Conservation (phyloP, 1,139 yeast genomes). For the Citeromyces hawaiiensis region DNA sequence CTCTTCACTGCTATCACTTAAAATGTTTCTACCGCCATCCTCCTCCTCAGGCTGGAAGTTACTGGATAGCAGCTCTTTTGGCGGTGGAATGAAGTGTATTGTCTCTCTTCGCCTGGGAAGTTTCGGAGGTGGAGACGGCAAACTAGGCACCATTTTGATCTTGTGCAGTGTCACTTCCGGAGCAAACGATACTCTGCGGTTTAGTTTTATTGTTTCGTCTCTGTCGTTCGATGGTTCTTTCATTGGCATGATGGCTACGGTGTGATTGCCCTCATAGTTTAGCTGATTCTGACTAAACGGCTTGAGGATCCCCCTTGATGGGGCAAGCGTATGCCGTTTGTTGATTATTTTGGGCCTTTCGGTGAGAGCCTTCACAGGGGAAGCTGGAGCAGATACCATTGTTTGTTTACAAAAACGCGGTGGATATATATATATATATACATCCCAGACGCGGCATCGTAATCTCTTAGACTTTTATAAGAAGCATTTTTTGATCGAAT, state of each 20-base stretch:
- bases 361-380: neutral
- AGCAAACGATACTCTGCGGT: conserved; percentile 57
- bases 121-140: conserved; percentile 10
- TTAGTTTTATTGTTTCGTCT: conserved; percentile 6
- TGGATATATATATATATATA: too few species aligned
- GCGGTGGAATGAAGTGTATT: conserved; percentile 15
- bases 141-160: conserved; percentile 32
- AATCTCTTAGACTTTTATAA: too few species aligned
- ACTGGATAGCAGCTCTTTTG: conserved; percentile 6
- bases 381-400: neutral
- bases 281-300: conserved; percentile 5
- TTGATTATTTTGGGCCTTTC: neutral
- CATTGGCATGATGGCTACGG: conserved; percentile 15
- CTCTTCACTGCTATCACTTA: conserved; percentile 7
- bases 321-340: conserved; percentile 17
- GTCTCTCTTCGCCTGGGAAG: conserved; percentile 24
- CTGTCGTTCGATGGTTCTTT: conserved; percentile 1
- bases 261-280: conserved; percentile 13
- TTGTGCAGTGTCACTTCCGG: conserved; percentile 67
- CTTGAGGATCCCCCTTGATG: conserved; percentile 22
- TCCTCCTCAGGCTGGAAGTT: conserved; percentile 6
- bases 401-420: neutral
- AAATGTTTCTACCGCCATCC: conserved; percentile 4
- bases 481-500: too few species aligned
- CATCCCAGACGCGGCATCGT: too few species aligned